Evolutionary conservation across 805 yeast genomes (phyloP).

Genomic region (Candida tibetensis): DNA sequence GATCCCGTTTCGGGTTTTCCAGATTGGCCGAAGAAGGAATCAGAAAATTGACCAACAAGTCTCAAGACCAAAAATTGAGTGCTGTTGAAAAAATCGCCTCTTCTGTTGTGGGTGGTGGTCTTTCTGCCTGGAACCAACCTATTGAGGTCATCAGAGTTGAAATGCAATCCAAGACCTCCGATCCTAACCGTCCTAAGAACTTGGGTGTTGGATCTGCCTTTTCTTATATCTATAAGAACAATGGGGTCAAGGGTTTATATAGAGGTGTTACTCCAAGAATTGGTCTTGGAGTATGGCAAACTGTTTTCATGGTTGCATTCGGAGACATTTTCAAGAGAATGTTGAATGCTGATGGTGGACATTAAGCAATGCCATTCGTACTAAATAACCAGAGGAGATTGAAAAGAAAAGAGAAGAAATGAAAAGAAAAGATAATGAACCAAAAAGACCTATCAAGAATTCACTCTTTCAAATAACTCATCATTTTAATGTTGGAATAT

Average conservation of each 20-base stretch:
- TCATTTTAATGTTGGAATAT: too few relatives aligned
- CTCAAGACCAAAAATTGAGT: slow-evolving; percentile 54
- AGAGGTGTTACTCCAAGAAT: slow-evolving; percentile 97
- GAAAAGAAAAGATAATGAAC: background rate
- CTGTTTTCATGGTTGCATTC: slow-evolving; percentile 96
- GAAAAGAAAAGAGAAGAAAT: background rate
- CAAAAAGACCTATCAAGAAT: background rate
- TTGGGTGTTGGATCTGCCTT: slow-evolving; percentile 74
- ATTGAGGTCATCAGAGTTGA: slow-evolving; percentile 97
- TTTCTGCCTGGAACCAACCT: slow-evolving; percentile 98
- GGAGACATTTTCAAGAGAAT: slow-evolving; percentile 71
- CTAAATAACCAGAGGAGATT: too few relatives aligned
- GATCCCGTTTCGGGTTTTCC: slow-evolving; percentile 91
- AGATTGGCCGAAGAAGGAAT: slow-evolving; percentile 88
- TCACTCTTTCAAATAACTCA: too few relatives aligned
- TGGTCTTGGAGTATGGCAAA: slow-evolving; percentile 97
- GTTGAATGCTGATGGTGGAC: slow-evolving; percentile 43
- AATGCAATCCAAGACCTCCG: slow-evolving; percentile 93
- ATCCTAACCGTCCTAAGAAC: slow-evolving; percentile 94
- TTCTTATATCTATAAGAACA: slow-evolving; percentile 75
- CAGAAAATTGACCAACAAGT: slow-evolving; percentile 60
- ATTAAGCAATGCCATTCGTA: slow-evolving; percentile 23
- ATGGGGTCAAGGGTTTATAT: slow-evolving; percentile 87
- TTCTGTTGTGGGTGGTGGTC: slow-evolving; percentile 92
- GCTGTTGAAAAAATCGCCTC: slow-evolving; percentile 82